These are phyloP conservation scores for Daldinia childiae DNA, from an alignment of 495 filamentous ascomycete species.

Conservation along the genomic window DNA sequence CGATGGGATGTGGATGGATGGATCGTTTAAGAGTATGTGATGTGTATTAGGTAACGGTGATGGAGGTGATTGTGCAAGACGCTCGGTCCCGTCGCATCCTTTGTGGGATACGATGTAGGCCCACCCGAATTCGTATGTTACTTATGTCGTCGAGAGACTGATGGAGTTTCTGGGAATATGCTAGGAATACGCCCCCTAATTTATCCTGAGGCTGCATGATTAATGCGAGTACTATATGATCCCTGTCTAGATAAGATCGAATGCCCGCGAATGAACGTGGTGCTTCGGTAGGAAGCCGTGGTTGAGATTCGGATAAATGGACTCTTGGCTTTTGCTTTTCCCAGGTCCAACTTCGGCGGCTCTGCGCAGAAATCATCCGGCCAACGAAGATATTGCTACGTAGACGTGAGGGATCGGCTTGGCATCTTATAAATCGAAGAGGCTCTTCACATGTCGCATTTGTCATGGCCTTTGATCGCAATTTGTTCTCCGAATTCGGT, in stretches of 20 bases:
- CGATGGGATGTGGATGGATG: background rate
- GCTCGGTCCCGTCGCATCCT: constrained; percentile 16
- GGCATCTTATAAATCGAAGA: constrained; percentile 41
- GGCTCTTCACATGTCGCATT: constrained; percentile 41
- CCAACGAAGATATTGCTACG: constrained; percentile 23
- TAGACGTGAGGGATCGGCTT: constrained; percentile 15
- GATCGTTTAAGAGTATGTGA: constrained; percentile 6
- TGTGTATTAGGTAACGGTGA: background rate
- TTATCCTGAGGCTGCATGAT: constrained; percentile 41
- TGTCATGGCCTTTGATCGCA: constrained; percentile 37
- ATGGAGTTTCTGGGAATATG: background rate
- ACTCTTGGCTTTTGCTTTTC: constrained; percentile 30
- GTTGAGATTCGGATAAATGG: constrained; percentile 37
- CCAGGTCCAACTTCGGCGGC: constrained; percentile 39
- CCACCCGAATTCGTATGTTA: constrained; percentile 2
- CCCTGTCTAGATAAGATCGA: constrained; percentile 33
- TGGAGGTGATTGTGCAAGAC: background rate
- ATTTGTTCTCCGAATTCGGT: constrained; percentile 19
- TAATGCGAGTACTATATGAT: constrained; percentile 27
- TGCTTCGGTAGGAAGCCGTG: constrained; percentile 11
- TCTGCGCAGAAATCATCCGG: constrained; percentile 33
- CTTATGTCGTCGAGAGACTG: constrained; percentile 16
- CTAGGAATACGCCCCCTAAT: constrained; percentile 38
- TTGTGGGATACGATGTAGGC: constrained; percentile 13
- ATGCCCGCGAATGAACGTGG: constrained; percentile 10